Percentiles rank a stretch among this genome's conserved stretches.
Evolutionary conservation across 768 basidiomycete genomes (phyloP).

Genomic region (Mycena pura): DNA sequence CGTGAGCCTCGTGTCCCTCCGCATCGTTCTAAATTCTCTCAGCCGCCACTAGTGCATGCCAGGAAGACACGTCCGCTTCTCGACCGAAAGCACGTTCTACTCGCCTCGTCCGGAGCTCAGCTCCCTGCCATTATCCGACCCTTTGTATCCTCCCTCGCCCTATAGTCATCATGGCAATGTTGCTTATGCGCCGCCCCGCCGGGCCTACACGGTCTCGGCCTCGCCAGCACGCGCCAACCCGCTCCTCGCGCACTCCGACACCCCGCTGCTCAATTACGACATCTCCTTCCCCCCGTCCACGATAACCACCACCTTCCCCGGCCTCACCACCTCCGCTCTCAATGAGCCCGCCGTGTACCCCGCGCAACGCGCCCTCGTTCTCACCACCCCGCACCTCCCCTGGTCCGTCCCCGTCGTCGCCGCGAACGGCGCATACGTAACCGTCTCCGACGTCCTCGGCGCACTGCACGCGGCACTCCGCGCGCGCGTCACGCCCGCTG

Average conservation of each 20-base stretch:
- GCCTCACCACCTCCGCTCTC: not conserved
- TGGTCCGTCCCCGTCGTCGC: not conserved
- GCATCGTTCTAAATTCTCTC: no score
- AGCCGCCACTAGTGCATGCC: not conserved
- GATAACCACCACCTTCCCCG: not conserved
- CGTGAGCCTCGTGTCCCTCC: no score
- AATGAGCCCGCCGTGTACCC: not conserved
- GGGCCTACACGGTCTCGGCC: not conserved
- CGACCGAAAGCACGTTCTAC: not conserved
- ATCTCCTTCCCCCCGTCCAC: not conserved
- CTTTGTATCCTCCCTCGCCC: not conserved
- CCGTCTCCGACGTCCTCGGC: not conserved
- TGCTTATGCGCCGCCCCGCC: not conserved
- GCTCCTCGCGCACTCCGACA: not conserved
- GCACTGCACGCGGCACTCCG: not conserved
- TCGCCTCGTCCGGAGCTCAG: not conserved
- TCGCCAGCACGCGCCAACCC: not conserved
- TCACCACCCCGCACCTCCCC: slow-evolving; percentile 1
- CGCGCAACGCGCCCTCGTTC: not conserved
- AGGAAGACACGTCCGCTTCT: not conserved
- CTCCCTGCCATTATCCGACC: not conserved
- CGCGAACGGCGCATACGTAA: not conserved
- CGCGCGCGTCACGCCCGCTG: not conserved
- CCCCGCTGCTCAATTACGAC: not conserved
- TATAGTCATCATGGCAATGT: not conserved